Evolutionary conservation across 73 alveolate genomes (phyloP).

Genomic region (Symbiodinium pilosum): DNA sequence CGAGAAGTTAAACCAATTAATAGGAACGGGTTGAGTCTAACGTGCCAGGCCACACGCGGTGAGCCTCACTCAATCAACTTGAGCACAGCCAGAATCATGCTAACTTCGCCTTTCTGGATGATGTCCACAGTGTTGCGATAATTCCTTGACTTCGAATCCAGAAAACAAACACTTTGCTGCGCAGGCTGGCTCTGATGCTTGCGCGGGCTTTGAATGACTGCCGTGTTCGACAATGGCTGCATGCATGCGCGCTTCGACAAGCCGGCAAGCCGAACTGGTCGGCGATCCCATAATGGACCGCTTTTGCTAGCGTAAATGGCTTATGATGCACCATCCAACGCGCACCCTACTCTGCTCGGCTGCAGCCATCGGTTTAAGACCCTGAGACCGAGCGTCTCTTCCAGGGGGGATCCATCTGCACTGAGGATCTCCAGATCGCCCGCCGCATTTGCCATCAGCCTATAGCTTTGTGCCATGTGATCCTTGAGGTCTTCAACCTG

Average conservation of each 20-base stretch:
- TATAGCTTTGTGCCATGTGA: slow-evolving; percentile 45
- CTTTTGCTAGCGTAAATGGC: no score
- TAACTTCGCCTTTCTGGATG: slow-evolving; percentile 23
- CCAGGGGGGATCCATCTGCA: slow-evolving; percentile 7
- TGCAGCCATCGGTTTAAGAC: no score
- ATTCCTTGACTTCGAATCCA: background rate
- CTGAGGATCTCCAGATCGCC: background rate
- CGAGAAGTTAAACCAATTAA: no score
- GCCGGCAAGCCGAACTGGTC: no score
- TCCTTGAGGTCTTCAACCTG: background rate
- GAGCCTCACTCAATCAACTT: no score
- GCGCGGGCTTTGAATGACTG: background rate
- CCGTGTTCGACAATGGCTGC: background rate
- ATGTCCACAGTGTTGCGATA: slow-evolving; percentile 37
- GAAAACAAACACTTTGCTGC: background rate
- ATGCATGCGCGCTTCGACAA: no score
- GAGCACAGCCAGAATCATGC: slow-evolving; percentile 38
- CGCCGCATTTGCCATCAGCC: slow-evolving; percentile 29
- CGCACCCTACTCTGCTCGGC: no score
- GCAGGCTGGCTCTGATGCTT: background rate
- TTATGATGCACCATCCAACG: background rate
- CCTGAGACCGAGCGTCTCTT: background rate
- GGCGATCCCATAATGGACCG: no score
- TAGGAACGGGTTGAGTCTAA: no score
- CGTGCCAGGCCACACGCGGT: no score